Evolutionary conservation across 2,329 filamentous ascomycete species (phyloP), one percentile per base, ranked within the genome.

Genomic region (Coniochaeta sp.): DNA sequence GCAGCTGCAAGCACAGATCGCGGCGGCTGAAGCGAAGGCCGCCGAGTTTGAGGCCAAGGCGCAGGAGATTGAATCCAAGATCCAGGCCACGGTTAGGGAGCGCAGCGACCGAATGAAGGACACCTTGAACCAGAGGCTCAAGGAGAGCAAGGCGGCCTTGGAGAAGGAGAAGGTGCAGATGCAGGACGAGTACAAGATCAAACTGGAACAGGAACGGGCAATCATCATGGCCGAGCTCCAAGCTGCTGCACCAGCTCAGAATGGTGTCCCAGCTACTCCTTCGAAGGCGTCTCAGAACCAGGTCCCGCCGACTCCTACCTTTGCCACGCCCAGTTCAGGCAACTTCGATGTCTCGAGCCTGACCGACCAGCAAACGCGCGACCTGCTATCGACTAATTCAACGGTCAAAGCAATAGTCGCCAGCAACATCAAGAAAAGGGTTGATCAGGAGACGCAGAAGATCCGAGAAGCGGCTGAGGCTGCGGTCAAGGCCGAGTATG

Each of bases 21-120:
- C 81, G 24, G 70, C 71, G 18, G 76, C 83, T 1, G 80, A 87
- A 63, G 73, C 80, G 26, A 81, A 77, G 62, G 81, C 86, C 8
- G 73, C 77, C 3, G 83, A 86, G 58, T 78, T 80, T 46, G 85
- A 90, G 61, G 71, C 74, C 13, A 86, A 85, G 65, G 78, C 74
- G 1, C 76, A 79, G 51, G 80, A 84, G 54, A 72, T 86, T 14
- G 87, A 91, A 61, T 78, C 81, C 27, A 77, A 74, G 51, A 77
- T 83, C 45, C 74, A 81, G 52, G 71, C 69, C 31, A 82, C 78
- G 10, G 74, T 88, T 53, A 87, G 87, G 60, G 72, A 77, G 50
- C 78, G 84, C 42, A 83, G 83, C 1, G 81, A 88, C 40, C 80
- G 79, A 63, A 87, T 89, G 85, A 86, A 84, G 61, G 75, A 79